Conservation (phyloP, 139 green algal genomes). For the Gonium pectorale region DNA sequence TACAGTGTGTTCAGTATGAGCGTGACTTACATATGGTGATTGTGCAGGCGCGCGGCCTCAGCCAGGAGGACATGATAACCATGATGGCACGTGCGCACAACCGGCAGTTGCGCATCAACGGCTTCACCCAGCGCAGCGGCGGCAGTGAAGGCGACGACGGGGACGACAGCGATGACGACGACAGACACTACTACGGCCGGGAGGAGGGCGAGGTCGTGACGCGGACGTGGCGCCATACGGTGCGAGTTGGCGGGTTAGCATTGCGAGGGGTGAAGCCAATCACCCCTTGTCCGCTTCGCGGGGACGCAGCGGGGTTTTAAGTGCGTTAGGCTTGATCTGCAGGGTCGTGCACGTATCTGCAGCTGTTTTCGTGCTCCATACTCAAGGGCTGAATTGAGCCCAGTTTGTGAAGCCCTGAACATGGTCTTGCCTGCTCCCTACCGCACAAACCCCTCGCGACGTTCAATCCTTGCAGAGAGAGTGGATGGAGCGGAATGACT, state of each 20-base stretch:
- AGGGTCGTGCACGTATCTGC: no score
- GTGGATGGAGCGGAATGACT: slow-evolving; percentile 23
- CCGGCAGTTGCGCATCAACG: not conserved
- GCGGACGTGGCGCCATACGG: not conserved
- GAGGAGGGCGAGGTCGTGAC: not conserved
- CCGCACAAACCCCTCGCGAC: no score
- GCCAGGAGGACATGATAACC: slow-evolving; percentile 22
- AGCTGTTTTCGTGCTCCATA: no score
- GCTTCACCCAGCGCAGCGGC: not conserved
- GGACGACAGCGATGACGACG: not conserved
- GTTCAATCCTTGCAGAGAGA: not conserved
- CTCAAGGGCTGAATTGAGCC: no score
- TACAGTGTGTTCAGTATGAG: no score
- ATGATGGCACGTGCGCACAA: slow-evolving; percentile 28
- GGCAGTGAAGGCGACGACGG: not conserved
- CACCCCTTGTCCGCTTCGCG: no score
- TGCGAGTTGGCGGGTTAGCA: not conserved
- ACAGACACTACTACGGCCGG: not conserved
- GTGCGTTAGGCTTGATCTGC: no score
- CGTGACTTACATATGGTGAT: no score
- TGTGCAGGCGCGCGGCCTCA: slow-evolving; percentile 22
- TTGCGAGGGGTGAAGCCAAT: not conserved
- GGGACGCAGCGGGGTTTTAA: no score
- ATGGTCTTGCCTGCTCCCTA: no score
- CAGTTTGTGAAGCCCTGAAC: no score